Evolutionary conservation across 2,329 filamentous ascomycete genomes (phyloP), one percentile per base, ranked within the genome.

Genomic region (Paecilomyces variotii): DNA sequence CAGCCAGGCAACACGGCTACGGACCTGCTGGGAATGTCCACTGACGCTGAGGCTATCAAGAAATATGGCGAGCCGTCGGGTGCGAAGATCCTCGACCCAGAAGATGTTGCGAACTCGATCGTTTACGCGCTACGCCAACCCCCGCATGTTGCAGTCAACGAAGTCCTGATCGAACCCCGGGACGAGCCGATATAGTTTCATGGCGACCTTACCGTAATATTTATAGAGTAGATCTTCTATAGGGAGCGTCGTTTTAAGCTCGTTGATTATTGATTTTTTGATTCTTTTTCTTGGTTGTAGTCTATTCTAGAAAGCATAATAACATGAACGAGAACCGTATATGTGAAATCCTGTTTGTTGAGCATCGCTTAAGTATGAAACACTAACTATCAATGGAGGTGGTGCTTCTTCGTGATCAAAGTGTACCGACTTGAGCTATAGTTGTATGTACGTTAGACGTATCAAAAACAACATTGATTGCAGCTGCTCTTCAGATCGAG

Each of bases 1-100:
- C 89, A 93, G 76, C 89, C 89, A 0, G 89, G 89, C 0, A 92
- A 93, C 69, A 87, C 86, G 1, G 82, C 82, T 4, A 92, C 89
- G 0, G 88, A 89, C 58, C 76, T 93, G 32, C 74, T 93, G 56
- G 81, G 80, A 57, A 89, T 92, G 82, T 89, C 86, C 2, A 91
- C 87, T 0, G 89, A 93, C 68, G 70, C 79, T 3, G 89, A 92
- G 74, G 89, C 89, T 0, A 72, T 93, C 58, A 87, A 90, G 80
- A 89, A 90, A 72, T 92, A 85, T 67, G 89, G 89, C 35, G 85
- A 88, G 76, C 87, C 88, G 2, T 82, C 85, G 2, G 89, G 89
- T 0, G 88, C 89, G 0, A 85, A 88, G 79, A 86, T 92, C 39
- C 74, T 93, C n/a, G 82, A 87, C 63, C 79, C 89, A 0, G 83